phyloP scores from a whole-genome alignment of 805 yeast genomes.

The Debaryomyces hansenii region DNA sequence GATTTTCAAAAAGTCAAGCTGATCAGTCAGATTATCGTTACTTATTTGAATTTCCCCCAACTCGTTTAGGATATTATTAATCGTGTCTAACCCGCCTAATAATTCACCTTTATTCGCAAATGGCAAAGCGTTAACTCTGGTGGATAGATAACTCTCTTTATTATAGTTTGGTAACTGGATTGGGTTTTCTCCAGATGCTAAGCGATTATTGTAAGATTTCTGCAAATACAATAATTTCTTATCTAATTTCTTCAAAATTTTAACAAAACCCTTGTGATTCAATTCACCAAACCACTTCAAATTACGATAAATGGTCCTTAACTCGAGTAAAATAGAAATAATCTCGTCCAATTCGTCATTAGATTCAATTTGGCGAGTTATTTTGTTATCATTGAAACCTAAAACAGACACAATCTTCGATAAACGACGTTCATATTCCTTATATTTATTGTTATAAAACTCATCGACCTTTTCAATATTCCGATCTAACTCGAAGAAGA shows the following conservation, averaged over 20 bases:
- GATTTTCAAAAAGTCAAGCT: slow-evolving; percentile 20
- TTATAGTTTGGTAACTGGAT: slow-evolving; percentile 31
- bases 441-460: slow-evolving; percentile 69
- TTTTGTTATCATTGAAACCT: slow-evolving; percentile 24
- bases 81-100: slow-evolving; percentile 48
- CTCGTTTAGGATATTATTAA: slow-evolving; percentile 52
- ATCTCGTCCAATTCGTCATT: slow-evolving; percentile 44
- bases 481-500: slow-evolving; percentile 76
- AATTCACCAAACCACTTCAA: slow-evolving; percentile 93
- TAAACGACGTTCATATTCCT: slow-evolving; percentile 74
- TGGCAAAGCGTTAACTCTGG: slow-evolving; percentile 71
- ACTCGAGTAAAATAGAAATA: slow-evolving; percentile 62
- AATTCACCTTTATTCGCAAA: slow-evolving; percentile 74
- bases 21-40: slow-evolving; percentile 7
- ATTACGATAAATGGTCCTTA: slow-evolving; percentile 74
- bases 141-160: slow-evolving; percentile 46
- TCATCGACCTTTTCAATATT: slow-evolving; percentile 80
- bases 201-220: slow-evolving; percentile 19
- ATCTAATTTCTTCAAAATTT: slow-evolving; percentile 87
- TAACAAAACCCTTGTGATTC: slow-evolving; percentile 84
- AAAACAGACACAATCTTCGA: slow-evolving; percentile 41
- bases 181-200: slow-evolving; percentile 7
- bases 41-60: slow-evolving; percentile 39
- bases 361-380: slow-evolving; percentile 33
- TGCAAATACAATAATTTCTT: slow-evolving; percentile 53